These are phyloP conservation scores for Usnea hakonensis DNA, from an alignment of 495 filamentous ascomycete species.

Conservation along the genomic window DNA sequence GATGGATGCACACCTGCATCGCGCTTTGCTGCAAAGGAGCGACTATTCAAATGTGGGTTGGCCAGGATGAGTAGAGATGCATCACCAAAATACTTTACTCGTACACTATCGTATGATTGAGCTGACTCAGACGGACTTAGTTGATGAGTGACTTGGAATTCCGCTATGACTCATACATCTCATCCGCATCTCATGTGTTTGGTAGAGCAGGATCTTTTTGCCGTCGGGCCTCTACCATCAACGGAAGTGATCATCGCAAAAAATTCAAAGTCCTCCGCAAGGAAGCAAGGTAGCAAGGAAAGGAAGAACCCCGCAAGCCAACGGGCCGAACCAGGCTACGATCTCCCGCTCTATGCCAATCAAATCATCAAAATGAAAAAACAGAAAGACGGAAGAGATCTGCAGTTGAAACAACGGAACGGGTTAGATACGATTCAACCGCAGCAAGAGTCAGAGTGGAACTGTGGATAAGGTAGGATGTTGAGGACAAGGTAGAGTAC, in stretches of 20 bases:
- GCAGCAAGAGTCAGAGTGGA: too few relatives aligned
- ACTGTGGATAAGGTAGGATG: too few relatives aligned
- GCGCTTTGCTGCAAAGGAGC: too few relatives aligned
- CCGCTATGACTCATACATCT: not conserved
- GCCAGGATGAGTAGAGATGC: too few relatives aligned
- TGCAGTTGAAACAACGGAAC: not conserved
- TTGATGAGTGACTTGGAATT: not conserved
- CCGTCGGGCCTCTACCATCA: not conserved
- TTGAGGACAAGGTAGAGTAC: not conserved
- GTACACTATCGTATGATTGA: too few relatives aligned
- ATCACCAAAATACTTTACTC: too few relatives aligned
- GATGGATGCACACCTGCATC: too few relatives aligned
- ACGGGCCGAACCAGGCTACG: slow-evolving; percentile 1
- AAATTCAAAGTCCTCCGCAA: not conserved
- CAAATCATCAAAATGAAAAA: too few relatives aligned
- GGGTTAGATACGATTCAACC: too few relatives aligned
- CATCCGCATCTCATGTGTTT: not conserved
- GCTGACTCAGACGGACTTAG: not conserved
- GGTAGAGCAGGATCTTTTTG: not conserved
- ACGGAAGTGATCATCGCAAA: not conserved
- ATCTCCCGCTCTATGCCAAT: not conserved
- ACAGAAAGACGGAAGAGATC: not conserved
- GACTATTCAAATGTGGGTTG: too few relatives aligned
- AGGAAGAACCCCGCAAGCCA: too few relatives aligned
- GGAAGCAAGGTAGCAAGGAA: not conserved